Base-by-base conservation (phyloP, 1,284 basidiomycete genomes). In the Tylopilus sp. region DNA sequence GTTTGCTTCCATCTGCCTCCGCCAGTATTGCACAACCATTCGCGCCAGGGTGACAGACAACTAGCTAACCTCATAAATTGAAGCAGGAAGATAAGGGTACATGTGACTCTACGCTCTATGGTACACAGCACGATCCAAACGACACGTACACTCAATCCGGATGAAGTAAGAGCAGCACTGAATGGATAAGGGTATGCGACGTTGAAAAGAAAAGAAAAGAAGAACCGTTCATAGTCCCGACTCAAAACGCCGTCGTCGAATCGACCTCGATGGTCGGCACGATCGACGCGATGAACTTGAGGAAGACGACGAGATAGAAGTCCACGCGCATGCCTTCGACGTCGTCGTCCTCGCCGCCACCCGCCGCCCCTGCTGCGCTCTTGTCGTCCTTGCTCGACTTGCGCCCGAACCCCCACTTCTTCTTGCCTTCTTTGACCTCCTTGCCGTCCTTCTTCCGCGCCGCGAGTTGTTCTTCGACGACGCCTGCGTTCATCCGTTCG, bases 221-320 rank as follows among this genome's bases (percentile, higher is more conserved):
- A 23, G 21, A 23, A 34, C 31, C 39, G 16, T 50, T 41, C 23
- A 48, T 16, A 45, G 35, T 59, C 42, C 45, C 28, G 2, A 19
- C 13, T 73, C 66, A 92, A 72, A 92, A 89, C 18, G 89, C 79
- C 29, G 91, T 89, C 41, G 90, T 93, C 53, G 89, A 92, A 69
- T 93, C 90, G 39, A 93, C 89, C 72, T 97, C 94, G 66, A 97
- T 97, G 31, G 94, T 97, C 21, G 94, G 94, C 48, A 92, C 89
- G 66, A 92, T 92, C 39, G 86, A 89, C 13, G 92, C 92, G 66
- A 97, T 95, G 71, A 97, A 97, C 77, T 97, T 97, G 74, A 97
- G 81, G 80, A 97, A 96, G 56, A 95, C 93, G 66, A 95, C 90
- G 43, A 95, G 80, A 67, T 96, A 96, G 68, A 93, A 93, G 70